Conservation (phyloP, 306 rosid genomes). For the Trifolium fragiferum region DNA sequence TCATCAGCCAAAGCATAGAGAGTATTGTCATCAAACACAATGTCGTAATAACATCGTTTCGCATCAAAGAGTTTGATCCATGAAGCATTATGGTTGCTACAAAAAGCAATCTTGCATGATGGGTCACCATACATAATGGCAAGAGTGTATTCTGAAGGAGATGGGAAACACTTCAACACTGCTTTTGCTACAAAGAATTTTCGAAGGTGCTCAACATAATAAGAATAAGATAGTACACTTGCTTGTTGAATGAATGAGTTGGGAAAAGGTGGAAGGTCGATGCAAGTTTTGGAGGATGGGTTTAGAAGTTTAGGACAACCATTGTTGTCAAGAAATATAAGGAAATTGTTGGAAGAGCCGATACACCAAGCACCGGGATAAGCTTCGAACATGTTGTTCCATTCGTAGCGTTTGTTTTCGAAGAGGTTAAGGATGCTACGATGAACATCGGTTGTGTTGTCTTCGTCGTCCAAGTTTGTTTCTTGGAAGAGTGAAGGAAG, state of each 20-base stretch:
- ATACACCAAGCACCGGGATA: conserved; percentile 14
- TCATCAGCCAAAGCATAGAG: conserved; percentile 30
- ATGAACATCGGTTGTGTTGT: background rate
- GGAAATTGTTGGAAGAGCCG: conserved; percentile 34
- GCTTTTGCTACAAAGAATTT: conserved; percentile 1
- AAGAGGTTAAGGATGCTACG: background rate
- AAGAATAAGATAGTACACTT: background rate
- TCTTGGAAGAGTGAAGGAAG: conserved; percentile 4
- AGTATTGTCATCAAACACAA: conserved; percentile 10
- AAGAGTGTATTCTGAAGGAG: background rate
- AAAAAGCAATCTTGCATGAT: conserved; percentile 7
- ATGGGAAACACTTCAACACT: background rate
- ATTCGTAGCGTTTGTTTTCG: background rate
- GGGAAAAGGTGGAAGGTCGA: conserved; percentile 17
- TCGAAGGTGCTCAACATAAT: background rate
- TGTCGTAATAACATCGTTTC: conserved; percentile 17
- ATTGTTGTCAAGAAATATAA: background rate
- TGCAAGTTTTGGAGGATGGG: background rate
- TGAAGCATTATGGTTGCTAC: background rate
- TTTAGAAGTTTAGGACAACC: conserved; percentile 27
- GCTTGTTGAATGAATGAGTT: background rate
- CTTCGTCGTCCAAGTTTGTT: background rate
- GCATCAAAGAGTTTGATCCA: conserved; percentile 30
- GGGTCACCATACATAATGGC: background rate
- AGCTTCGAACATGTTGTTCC: background rate